Evolutionary conservation across 768 basidiomycete species (phyloP).

Genomic region (Lactarius trivialis): DNA sequence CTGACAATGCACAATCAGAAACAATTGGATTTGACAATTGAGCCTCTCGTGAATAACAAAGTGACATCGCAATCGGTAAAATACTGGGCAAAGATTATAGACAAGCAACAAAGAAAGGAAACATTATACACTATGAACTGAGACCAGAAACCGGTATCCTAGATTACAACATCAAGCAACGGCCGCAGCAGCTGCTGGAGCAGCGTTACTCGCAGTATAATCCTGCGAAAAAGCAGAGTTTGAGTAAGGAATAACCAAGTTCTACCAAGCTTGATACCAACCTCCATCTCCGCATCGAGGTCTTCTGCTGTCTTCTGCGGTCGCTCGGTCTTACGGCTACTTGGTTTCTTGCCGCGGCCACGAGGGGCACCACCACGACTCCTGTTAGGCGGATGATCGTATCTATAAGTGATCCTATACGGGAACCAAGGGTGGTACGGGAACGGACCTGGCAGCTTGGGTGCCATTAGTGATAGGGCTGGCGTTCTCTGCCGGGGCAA

Average conservation of each 20-base stretch:
- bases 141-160: conserved; percentile 1
- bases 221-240: conserved; percentile 40
- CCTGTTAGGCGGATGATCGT: neutral
- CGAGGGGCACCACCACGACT: conserved; percentile 22
- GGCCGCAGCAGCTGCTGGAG: conserved; percentile 33
- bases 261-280: conserved; percentile 32
- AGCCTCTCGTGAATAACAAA: neutral
- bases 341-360: conserved; percentile 42
- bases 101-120: conserved; percentile 16
- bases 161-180: conserved; percentile 22
- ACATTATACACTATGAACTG: conserved; percentile 19
- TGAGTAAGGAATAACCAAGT: neutral
- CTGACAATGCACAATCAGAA: neutral
- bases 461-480: conserved; percentile 31
- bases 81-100: conserved; percentile 5
- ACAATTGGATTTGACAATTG: conserved; percentile 1
- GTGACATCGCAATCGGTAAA: neutral
- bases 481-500: conserved; percentile 62
- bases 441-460: conserved; percentile 34
- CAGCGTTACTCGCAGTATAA: conserved; percentile 53
- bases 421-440: conserved; percentile 23
- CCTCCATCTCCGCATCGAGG: conserved; percentile 98
- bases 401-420: neutral
- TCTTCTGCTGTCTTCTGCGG: conserved; percentile 80
- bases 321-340: conserved; percentile 48